These are phyloP conservation scores for Candida tetrigidarum DNA, from an alignment of 1,139 yeast species.

Conservation along the genomic window DNA sequence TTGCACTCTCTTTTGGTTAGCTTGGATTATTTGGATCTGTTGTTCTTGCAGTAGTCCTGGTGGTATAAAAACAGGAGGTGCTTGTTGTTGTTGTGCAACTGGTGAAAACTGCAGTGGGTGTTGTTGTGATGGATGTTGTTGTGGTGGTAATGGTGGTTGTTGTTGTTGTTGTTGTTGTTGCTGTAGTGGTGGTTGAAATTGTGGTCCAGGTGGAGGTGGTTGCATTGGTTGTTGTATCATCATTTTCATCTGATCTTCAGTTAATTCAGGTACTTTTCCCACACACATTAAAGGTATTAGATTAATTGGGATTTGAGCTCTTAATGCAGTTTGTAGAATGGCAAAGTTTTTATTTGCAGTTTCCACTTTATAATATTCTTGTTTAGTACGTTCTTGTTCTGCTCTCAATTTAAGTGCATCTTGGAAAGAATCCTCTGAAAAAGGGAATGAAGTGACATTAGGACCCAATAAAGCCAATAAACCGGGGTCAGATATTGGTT, in stretches of 20 bases:
- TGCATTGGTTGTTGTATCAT: constrained; percentile 14
- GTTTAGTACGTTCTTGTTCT: constrained; percentile 86
- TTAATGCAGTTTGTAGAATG: constrained; percentile 62
- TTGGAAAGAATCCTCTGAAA: constrained; percentile 62
- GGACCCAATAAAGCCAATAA: constrained; percentile 54
- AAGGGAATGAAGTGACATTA: constrained; percentile 57
- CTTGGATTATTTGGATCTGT: constrained; percentile 9
- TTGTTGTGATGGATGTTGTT: constrained; percentile 10
- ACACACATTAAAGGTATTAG: constrained; percentile 69
- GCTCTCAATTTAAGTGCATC: constrained; percentile 66
- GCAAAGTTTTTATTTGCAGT: constrained; percentile 61
- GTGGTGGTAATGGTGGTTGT: constrained; percentile 10
- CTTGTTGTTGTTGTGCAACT: constrained; percentile 13
- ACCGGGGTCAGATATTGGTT: constrained; percentile 17
- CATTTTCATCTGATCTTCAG: constrained; percentile 15
- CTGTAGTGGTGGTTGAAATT: constrained; percentile 7
- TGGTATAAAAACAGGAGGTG: constrained; percentile 3
- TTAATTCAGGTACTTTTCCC: constrained; percentile 19
- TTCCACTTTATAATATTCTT: constrained; percentile 75
- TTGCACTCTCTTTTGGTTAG: constrained; percentile 10
- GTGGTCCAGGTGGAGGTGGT: constrained; percentile 10
- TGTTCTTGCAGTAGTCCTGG: constrained; percentile 11
- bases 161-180: constrained; percentile 14
- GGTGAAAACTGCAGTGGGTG: constrained; percentile 8
- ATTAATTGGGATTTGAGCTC: constrained; percentile 67